Evolutionary conservation across 164 flowering plant genomes (phyloP), one percentile per base, ranked within the genome.

Genomic region (Stephania yunnanensis): DNA sequence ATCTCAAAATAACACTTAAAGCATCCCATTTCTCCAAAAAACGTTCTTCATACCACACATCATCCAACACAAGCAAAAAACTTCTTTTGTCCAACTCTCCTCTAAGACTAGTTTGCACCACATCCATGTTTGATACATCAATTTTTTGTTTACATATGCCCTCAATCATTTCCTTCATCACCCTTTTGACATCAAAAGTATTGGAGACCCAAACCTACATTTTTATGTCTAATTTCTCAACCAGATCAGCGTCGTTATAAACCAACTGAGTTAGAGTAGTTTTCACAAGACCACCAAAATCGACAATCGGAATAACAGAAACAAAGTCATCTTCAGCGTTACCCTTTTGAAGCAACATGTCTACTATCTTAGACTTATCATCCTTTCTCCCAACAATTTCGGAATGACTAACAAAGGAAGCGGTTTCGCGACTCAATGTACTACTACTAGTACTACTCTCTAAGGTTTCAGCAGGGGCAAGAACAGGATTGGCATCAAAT

Each of bases 1-100:
- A 48, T 17, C 17, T 48, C 25, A 71, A 29, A 10, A 55, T 4
- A 48, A 12, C 6, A 4, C 22, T 48, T n/a, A 71, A 46, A 5
- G 6, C 52, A 11, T 25, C 63, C 73, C 61, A 71, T 17, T n/a
- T 20, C 2, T 25, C 64, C 20, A 19, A 58, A n/a, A 58, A 20
- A 8, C 10, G 13, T 20, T 10, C 10, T 48, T 48, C 61, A 71
- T 50, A 11, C 73, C 73, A 48, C 19, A 71, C 15, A 48, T 71
- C 73, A 22, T 71, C 73, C 73, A 71, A 25, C 19, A 71, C 73
- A 13, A 71, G 63, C 52, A 71, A 71, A 48, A 71, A 71, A 11
- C 44, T 48, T 44, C 52, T 71, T 29, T 30, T 46, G 25, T 6
- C 25, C 61, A 71, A 45, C 19, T 46, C 1, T 5, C 25, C 63